Base-by-base conservation (phyloP, 2,329 filamentous ascomycete species). In the Paramyrothecium roridum region DNA sequence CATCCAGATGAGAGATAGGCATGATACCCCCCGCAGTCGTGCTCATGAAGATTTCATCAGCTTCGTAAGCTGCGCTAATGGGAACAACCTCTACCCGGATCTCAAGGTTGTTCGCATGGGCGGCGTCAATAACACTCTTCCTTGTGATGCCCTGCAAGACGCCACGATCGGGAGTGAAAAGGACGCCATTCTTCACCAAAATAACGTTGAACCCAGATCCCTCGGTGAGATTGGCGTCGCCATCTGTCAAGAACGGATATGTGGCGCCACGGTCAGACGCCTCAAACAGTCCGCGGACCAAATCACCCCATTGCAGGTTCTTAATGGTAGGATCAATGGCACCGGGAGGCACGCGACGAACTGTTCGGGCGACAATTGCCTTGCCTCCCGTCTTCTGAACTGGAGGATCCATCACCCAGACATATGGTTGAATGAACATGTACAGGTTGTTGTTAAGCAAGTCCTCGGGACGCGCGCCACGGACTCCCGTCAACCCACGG, bases 21-120 rank as follows among this genome's bases (percentile, higher is more conserved):
- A 81, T 81, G 19, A 81, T 72, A 0, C 79, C 79, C 1, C 79
- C 79, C 0, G 79, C 79, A 16, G 79, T 81, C 0, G 79, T 81
- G 56, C 72, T 80, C 77, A 80, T 80, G 30, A 82, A 74, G 4
- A 80, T 70, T 65, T 82, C 79, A 54, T 82, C 79, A 0, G 68
- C 65, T 8, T 71, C 52, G 49, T 79, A 80, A 0, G 66, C 70
- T 37, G 68, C 11, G 16, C 76, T 68, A 1, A 78, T 65, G 0
- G 77, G 76, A 3, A 80, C 74, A 23, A 69, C 56, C 60, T 79
- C 73, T 26, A 74, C 53, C 3, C 67, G 70, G 6, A 76, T 64
- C 23, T 73, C 68, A 40, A 74, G 57, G 0, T 68, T 68, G 3
- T 68, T 63, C 0, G 55, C 54, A 1, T 58, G 58, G 2, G 76